Evolutionary conservation across 2,329 filamentous ascomycete species (phyloP), one percentile per base, ranked within the genome.

Genomic region (Aspergillus melleus): DNA sequence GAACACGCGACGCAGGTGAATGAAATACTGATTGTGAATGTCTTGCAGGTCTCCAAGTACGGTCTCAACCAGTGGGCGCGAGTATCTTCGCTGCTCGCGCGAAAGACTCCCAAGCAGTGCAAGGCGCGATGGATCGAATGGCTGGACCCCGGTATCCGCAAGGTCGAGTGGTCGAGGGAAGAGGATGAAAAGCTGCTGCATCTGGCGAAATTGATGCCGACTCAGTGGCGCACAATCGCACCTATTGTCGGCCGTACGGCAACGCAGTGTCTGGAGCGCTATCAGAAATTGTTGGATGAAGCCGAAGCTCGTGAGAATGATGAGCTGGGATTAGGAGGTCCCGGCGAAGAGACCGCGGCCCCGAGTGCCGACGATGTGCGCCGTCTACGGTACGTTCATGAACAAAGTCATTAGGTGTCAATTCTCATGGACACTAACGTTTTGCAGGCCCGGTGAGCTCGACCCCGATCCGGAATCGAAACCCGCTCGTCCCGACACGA

Each of bases 41-140:
- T 36, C 5, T 56, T 50, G 52, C 36, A 76, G 74, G 74, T 96
- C 65, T 95, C 91, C 68, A 96, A 96, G 77, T 96, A 96, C 83
- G 92, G 92, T 53, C 84, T 96, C 62, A 95, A 96, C 74, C 95
- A 99, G 80, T 99, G 95, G 95, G 94, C 95, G 74, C 94, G 95
- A 77, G 95, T 98, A 65, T 97, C 95, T 58, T 98, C 95, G 60
- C 86, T 99, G 66, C 88, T 99, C 66, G 94, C 94, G 74, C 91
- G 96, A 72, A 99, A 99, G 79, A 98, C 95, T 32, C 89, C 95
- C 54, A 99, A 99, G 81, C 95, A 99, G 81, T 99, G 95, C 87
- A 99, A 99, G 81, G 94, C 95, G 62, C 86, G 95, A 80, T 99
- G 95, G 95, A 88, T 89, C 75, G 94, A 99, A 84, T 99, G 95